Base-by-base conservation (phyloP, 352 stramenopile genomes). In the Salisapilia sapeloensis region DNA sequence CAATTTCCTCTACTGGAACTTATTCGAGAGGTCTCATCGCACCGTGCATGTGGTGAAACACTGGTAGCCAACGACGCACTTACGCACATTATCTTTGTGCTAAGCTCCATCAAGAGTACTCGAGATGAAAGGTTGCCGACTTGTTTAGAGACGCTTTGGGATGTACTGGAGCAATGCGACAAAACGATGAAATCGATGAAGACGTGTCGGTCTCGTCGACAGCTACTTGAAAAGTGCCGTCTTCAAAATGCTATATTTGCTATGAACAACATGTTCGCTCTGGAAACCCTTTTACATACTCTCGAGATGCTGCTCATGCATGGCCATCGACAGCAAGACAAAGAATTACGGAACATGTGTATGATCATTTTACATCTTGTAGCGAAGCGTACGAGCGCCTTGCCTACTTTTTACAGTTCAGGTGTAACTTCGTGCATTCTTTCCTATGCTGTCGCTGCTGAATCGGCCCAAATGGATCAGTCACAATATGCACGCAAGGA, bases 111-210 rank as follows among this genome's bases (percentile, higher is more conserved):
- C 38, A 42, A 47, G 2, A 58, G 60, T 4, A 35, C 60, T 2
- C 62, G 78, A 13, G 67, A 87, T 29, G 71, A 84, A 39, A 51
- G 82, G 9, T 35, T 87, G 6, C 53, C 66, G 4, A 39, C 78
- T n/a, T 81, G 67, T 28, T 43, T 87, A 2, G 61, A 64, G 12
- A 72, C 58, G n/a, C 37, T 82, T 6, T 87, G 66, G 71, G 84
- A 81, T 40, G 58, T 81, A 5, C 45, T 87, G 0, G 62, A 87
- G 40, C 48, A 75, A 7, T 57, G 59, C 30, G 56, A 77, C 6
- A 55, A 75, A 13, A 79, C 74, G 35, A 53, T 64, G 18, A 50
- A 49, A 15, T 36, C 43, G 0, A 22, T 74, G 6, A 39, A 35
- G 4, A 66, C 45, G 18, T 78, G 62, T 26, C 26, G 23, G 1